Conservation (phyloP, 768 basidiomycete species). For the Asterophora lycoperdoides region DNA sequence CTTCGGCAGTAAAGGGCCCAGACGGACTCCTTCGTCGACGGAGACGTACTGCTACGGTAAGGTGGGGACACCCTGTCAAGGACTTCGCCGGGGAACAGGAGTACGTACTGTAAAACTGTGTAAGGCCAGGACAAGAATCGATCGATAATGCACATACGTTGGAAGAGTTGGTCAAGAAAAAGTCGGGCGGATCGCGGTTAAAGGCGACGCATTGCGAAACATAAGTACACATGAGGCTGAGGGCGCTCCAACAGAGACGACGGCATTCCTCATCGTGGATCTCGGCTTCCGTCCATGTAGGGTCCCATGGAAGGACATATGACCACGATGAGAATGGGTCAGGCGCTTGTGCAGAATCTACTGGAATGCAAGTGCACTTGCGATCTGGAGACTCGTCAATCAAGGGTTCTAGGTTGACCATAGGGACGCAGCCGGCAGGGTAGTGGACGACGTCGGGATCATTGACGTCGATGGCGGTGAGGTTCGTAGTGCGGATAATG, state of each 20-base stretch:
- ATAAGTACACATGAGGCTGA: conserved; percentile 64
- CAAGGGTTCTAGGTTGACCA: conserved; percentile 34
- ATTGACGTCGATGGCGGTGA: conserved; percentile 53
- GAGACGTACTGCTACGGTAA: conserved; percentile 36
- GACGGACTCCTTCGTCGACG: conserved; percentile 69
- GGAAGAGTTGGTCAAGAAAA: conserved; percentile 58
- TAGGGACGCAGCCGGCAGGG: conserved; percentile 46
- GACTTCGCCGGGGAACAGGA: conserved; percentile 75
- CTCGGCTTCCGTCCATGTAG: conserved; percentile 50
- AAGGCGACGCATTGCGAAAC: conserved; percentile 67
- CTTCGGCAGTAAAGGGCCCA: conserved; percentile 82
- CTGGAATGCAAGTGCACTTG: conserved; percentile 46
- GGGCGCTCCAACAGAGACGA: conserved; percentile 73
- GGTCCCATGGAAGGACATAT: conserved; percentile 58
- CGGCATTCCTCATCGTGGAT: conserved; percentile 66
- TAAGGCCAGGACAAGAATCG: conserved; percentile 3
- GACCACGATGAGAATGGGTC: conserved; percentile 42
- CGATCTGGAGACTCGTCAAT: conserved; percentile 23
- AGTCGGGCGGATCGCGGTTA: conserved; percentile 49
- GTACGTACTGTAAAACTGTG: conserved; percentile 41
- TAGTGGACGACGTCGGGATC: conserved; percentile 54
- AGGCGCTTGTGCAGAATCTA: conserved; percentile 29
- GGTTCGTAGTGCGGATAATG: conserved; percentile 51
- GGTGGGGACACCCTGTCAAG: conserved; percentile 43
- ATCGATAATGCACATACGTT: conserved; percentile 47